Evolutionary conservation across 2,329 filamentous ascomycete species (phyloP).

Genomic region (Monilinia fructicola): DNA sequence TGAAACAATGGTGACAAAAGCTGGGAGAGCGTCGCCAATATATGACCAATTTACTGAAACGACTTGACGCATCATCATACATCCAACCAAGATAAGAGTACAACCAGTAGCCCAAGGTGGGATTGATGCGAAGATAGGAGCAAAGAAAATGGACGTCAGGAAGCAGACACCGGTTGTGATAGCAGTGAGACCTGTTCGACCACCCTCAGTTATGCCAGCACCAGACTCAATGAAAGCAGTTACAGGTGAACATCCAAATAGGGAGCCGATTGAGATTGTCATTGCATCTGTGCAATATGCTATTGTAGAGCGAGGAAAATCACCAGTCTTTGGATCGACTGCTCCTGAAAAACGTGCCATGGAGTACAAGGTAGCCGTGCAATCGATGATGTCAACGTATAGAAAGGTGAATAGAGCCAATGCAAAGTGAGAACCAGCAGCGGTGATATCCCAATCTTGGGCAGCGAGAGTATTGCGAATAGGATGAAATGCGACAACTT

Average conservation of each 20-base stretch:
- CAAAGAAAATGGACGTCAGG: conserved; percentile 70
- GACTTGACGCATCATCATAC: conserved; percentile 75
- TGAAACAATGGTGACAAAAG: conserved; percentile 71
- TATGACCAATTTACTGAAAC: conserved; percentile 75
- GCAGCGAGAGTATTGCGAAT: conserved; percentile 62
- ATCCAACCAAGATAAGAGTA: conserved; percentile 70
- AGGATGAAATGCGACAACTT: conserved; percentile 70
- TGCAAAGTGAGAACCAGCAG: conserved; percentile 58
- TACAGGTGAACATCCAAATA: conserved; percentile 69
- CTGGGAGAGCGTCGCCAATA: conserved; percentile 72
- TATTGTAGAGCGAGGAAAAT: conserved; percentile 81
- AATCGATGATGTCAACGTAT: conserved; percentile 78
- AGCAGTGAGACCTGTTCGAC: conserved; percentile 69
- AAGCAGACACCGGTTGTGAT: conserved; percentile 70
- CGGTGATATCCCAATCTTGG: conserved; percentile 63
- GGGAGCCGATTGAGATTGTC: conserved; percentile 67
- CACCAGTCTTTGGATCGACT: conserved; percentile 64
- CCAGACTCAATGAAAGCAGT: conserved; percentile 76
- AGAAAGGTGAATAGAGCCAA: conserved; percentile 75
- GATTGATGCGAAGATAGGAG: conserved; percentile 73
- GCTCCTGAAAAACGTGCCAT: conserved; percentile 74
- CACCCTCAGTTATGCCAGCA: conserved; percentile 73
- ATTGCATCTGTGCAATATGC: conserved; percentile 73
- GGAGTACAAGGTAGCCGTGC: conserved; percentile 75
- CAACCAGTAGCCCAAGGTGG: conserved; percentile 77